A percentile compares a stretch with the other conserved stretches of the same genome.
Conservation (phyloP, 1,284 basidiomycete genomes). For the Trametes versicolor region DNA sequence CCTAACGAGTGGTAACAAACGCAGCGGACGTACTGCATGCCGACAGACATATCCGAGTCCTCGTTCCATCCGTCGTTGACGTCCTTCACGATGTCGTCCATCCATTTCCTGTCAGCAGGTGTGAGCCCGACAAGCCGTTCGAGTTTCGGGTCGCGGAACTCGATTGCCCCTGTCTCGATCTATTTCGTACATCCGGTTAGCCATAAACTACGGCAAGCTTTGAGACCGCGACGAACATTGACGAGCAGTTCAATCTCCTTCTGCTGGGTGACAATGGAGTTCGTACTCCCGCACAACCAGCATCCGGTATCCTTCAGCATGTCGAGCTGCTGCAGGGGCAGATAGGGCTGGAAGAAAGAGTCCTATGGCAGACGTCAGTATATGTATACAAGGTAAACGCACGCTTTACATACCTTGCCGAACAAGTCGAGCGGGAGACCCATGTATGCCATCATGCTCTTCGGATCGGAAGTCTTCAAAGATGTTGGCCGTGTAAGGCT, state of each 20-base stretch:
- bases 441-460: slow-evolving; percentile 91
- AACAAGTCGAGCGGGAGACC: slow-evolving; percentile 92
- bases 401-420: slow-evolving; percentile 65
- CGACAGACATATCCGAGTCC: slow-evolving; percentile 62
- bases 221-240: slow-evolving; percentile 64
- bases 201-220: not conserved
- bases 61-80: slow-evolving; percentile 65
- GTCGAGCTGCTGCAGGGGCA: slow-evolving; percentile 96
- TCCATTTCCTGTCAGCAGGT: slow-evolving; percentile 96
- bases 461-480: slow-evolving; percentile 89
- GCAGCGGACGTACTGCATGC: slow-evolving; percentile 67
- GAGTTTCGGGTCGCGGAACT: slow-evolving; percentile 85
- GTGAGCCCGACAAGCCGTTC: slow-evolving; percentile 86
- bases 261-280: slow-evolving; percentile 95
- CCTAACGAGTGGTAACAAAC: not conserved
- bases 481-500: slow-evolving; percentile 80
- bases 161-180: slow-evolving; percentile 87
- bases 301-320: slow-evolving; percentile 82
- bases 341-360: slow-evolving; percentile 97
- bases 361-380: slow-evolving; percentile 57
- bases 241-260: slow-evolving; percentile 92
- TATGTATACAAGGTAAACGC: not conserved
- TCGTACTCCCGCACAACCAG: slow-evolving; percentile 95
- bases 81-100: slow-evolving; percentile 69
- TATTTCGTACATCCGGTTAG: slow-evolving; percentile 66